Evolutionary conservation across 371 early-diverging fungal species (phyloP), one percentile per base, ranked within the genome.

Genomic region (Smittium culicis): DNA sequence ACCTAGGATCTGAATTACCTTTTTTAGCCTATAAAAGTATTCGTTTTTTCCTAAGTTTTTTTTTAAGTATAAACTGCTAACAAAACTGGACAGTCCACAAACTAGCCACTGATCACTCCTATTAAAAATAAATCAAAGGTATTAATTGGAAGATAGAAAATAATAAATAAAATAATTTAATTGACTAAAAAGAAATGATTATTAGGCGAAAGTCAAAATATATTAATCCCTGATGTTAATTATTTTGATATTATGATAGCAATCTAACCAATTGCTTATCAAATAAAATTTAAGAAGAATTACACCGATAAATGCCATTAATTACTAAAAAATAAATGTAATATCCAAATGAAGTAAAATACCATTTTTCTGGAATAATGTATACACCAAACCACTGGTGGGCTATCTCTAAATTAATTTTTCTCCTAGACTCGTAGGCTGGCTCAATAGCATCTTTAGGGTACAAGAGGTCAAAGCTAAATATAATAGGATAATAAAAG

Each of bases 321-420:
- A n/a, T n/a, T n/a, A n/a, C n/a, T n/a, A n/a, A n/a, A n/a, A n/a
- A 57, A 57, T 57, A 57, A 57, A 20, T 14, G 11, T 57, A 25
- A 57, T 20, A 20, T 57, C 11, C 11, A 20, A 57, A 45, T 14
- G 45, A 45, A 14, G 45, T 8, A 45, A 45, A n/a, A n/a, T n/a
- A 55, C 67, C 91, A 89, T 1, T 82, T 71, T 68, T 87, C 87
- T 16, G 88, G 89, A 27, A 82, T 79, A 54, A 96, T 84, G 69
- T 87, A 88, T 20, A 89, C 83, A 17, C 95, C 95, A 78, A 94
- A 93, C 94, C 95, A 96, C 77, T 95, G 96, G 55, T 82, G 79
- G 16, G 92, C 90, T 0, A 94, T 72, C 0, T 87, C 86, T 61
- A 85, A 74, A 56, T 85, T 83, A 60, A 96, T 70, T 24, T 76